Conservation (phyloP, 139 green algal genomes). For the Chlorella ohadii region DNA sequence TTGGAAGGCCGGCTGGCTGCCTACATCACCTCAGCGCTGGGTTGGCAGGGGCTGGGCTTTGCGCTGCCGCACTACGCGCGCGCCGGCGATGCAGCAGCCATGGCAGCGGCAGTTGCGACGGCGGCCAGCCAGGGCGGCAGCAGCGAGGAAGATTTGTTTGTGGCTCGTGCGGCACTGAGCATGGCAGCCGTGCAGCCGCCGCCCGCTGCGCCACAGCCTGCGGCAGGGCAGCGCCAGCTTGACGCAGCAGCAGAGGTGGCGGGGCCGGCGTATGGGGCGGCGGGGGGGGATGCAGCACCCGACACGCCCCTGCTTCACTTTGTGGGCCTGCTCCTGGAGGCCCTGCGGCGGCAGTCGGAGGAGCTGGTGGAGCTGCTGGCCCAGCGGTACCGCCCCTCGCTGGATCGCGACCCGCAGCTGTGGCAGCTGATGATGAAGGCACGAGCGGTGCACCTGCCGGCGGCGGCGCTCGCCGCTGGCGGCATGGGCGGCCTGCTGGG, state of each 20-base stretch:
- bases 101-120: slow-evolving; percentile 11
- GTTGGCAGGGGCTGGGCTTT: slow-evolving; percentile 43
- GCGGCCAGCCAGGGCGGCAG: not conserved
- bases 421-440: slow-evolving; percentile 4
- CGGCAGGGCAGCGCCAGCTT: slow-evolving; percentile 11
- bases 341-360: not conserved
- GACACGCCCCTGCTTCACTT: slow-evolving; percentile 39
- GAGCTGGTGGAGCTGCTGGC: slow-evolving; percentile 28
- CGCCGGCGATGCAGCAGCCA: slow-evolving; percentile 16
- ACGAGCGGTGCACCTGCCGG: slow-evolving; percentile 6
- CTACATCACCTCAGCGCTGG: slow-evolving; percentile 19
- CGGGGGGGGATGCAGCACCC: not conserved
- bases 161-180: slow-evolving; percentile 15
- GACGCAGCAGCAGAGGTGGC: slow-evolving; percentile 21
- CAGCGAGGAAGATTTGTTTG: slow-evolving; percentile 45
- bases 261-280: not conserved
- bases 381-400: slow-evolving; percentile 4
- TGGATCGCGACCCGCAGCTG: slow-evolving; percentile 35
- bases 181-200: not conserved
- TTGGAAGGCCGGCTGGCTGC: slow-evolving; percentile 26
- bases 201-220: not conserved
- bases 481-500: slow-evolving; percentile 30
- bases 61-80: slow-evolving; percentile 32
- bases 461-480: not conserved
- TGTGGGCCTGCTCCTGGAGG: slow-evolving; percentile 15